Conservation (phyloP, 2,329 filamentous ascomycete genomes). For the Domatiomyces catenatus region DNA sequence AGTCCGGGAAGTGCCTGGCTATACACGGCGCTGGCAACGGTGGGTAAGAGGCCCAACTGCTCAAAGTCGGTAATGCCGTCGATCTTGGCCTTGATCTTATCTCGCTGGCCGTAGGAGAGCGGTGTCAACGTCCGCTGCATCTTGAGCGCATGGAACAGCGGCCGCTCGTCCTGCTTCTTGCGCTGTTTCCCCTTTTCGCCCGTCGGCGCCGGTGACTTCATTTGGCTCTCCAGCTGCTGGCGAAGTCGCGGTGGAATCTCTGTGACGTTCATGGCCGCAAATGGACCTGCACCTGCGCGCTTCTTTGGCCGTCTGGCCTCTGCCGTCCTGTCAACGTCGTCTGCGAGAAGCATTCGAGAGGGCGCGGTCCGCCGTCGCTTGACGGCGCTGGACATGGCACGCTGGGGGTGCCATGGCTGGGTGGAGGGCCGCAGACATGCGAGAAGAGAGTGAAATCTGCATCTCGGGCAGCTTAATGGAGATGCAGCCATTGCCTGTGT, state of each 20-base stretch:
- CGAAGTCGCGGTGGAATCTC: conserved; percentile 23
- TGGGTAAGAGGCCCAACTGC: conserved; percentile 59
- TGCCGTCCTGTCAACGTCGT: conserved; percentile 19
- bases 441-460: conserved; percentile 11
- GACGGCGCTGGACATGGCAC: conserved; percentile 25
- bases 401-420: conserved; percentile 23
- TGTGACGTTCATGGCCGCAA: conserved; percentile 44
- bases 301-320: conserved; percentile 16
- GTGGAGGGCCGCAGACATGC: conserved; percentile 1
- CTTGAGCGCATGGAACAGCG: conserved; percentile 66
- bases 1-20: conserved; percentile 61
- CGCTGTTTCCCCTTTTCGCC: conserved; percentile 18
- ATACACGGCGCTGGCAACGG: conserved; percentile 54
- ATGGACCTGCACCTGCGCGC: conserved; percentile 37
- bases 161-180: conserved; percentile 31
- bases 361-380: conserved; percentile 30
- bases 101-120: conserved; percentile 57
- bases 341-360: conserved; percentile 38
- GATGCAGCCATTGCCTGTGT: not conserved
- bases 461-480: conserved; percentile 8
- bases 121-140: conserved; percentile 74
- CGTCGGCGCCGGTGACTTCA: not conserved
- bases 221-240: not conserved
- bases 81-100: conserved; percentile 45
- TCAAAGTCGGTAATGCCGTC: conserved; percentile 62